phyloP scores from a whole-genome alignment of 2,329 filamentous ascomycete genomes.

The Claviceps arundinis region DNA sequence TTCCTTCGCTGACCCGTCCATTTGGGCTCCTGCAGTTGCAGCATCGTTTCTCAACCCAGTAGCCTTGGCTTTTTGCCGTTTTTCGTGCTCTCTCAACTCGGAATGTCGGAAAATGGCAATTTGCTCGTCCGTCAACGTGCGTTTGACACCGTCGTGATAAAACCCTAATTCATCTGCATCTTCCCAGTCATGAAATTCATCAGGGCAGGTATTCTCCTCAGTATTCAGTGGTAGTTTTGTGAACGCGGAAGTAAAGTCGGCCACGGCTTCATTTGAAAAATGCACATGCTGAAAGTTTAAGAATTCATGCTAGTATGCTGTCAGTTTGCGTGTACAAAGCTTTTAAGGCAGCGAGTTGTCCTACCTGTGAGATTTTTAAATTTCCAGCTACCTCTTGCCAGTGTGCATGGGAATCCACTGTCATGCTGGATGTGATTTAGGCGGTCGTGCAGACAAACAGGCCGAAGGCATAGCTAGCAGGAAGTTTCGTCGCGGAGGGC shows the following conservation, averaged over 20 bases:
- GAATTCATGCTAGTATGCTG: conserved; percentile 41
- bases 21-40: neutral
- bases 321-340: neutral
- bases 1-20: neutral
- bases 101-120: conserved; percentile 83
- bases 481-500: neutral
- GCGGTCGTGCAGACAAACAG: neutral
- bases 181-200: neutral
- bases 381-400: neutral
- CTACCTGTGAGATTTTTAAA: conserved; percentile 2
- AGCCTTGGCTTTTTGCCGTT: conserved; percentile 27
- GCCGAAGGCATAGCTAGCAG: neutral
- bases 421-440: neutral
- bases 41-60: neutral
- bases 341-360: neutral
- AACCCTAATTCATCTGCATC: conserved; percentile 63
- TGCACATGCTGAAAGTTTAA: conserved; percentile 44
- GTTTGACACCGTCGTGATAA: conserved; percentile 75
- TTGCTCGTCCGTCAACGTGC: conserved; percentile 83
- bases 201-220: conserved; percentile 9
- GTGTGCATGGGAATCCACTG: neutral
- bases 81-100: conserved; percentile 62
- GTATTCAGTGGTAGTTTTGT: conserved; percentile 17
- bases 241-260: conserved; percentile 34
- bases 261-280: conserved; percentile 36